Conservation (phyloP, 1,139 yeast genomes). For the Sugiyamaella novakii region DNA sequence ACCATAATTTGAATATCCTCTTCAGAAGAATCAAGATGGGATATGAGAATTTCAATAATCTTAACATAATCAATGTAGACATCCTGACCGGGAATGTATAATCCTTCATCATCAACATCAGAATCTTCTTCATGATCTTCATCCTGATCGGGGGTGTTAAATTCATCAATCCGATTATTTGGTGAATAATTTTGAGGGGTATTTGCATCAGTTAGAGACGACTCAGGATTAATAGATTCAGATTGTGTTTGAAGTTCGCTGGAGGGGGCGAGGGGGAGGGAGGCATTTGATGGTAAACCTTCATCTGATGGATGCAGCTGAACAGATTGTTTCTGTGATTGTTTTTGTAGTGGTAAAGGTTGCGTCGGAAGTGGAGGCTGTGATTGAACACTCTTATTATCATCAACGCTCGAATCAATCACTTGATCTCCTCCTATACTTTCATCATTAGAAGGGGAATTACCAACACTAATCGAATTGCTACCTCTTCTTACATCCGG, state of each 20-base stretch:
- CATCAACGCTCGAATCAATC: slow-evolving; percentile 15
- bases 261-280: background rate
- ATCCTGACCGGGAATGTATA: slow-evolving; percentile 84
- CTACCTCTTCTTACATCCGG: slow-evolving; percentile 1
- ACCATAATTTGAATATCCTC: slow-evolving; percentile 80
- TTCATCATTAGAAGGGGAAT: slow-evolving; percentile 1
- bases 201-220: background rate
- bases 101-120: slow-evolving; percentile 51
- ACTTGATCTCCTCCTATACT: slow-evolving; percentile 10
- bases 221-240: background rate
- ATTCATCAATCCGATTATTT: slow-evolving; percentile 6
- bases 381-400: slow-evolving; percentile 25
- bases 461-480: background rate
- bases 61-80: slow-evolving; percentile 78
- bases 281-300: background rate
- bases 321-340: background rate
- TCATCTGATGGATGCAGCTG: background rate
- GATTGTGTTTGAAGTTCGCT: background rate
- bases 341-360: background rate
- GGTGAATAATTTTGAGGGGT: slow-evolving; percentile 13
- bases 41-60: slow-evolving; percentile 75
- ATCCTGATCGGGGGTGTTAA: slow-evolving; percentile 21
- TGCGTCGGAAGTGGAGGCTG: background rate
- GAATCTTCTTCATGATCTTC: slow-evolving; percentile 34
- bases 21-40: slow-evolving; percentile 72